Base-by-base conservation (phyloP, 2,329 filamentous ascomycete species). In the Aspergillus sp. region DNA sequence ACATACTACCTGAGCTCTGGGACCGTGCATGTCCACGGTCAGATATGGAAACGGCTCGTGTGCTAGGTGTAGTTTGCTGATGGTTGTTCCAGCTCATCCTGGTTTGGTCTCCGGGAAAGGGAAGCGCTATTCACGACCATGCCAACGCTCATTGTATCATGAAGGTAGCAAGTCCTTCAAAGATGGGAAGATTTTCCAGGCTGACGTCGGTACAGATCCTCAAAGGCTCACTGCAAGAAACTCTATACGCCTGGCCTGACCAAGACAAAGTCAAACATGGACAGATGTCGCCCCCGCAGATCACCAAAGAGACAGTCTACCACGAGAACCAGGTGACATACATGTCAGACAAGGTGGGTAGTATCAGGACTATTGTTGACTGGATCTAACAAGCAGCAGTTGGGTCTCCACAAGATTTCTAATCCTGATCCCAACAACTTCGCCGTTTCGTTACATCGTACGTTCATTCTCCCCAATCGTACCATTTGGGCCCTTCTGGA, bases 81-180 rank as follows among this genome's bases (percentile, higher is more conserved):
- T 35, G 10, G 3, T 26, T 41, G 24, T 11, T n/a, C 63, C 69
- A 93, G 88, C 82, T 95, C 56, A 83, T 96, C 45, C 82, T 96
- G 38, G 91, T 95, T 36, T 96, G 92, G 92, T 87, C 85, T 14
- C 91, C 92, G 0, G 88, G 88, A 47, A 90, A 90, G 73, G 83
- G 83, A 35, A 93, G 88, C 63, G 86, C 88, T 10, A 90, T 96
- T 66, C 92, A 96, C 68, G 92, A 96, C 69, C 88, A 90, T 71
- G 87, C 86, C 66, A 89, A 93, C 56, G 89, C 91, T 36, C 92
- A 96, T 70, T 96, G 92, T 73, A 78, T 96, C 62, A 96, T 96
- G 90, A 95, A 86, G 71, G 75, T 74, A 67, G 10, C 36, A 50
- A 22, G 13, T 32, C 35, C 16, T 38, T 17, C 35, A 9, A 11